Base-by-base conservation (phyloP, 1,139 yeast species). In the Yamadazyma dendronema region DNA sequence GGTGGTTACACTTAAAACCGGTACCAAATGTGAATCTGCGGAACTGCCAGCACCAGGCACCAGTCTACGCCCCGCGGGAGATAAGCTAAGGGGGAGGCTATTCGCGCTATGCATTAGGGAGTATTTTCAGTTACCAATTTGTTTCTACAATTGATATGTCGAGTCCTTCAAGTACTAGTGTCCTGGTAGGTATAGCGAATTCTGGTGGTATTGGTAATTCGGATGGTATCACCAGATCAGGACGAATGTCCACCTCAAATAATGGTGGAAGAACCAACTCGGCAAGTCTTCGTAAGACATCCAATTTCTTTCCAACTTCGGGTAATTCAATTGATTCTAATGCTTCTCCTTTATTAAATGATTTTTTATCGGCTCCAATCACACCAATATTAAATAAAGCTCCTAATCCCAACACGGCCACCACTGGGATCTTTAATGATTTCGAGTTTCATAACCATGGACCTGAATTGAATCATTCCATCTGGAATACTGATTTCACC, bases 221-320 rank as follows among this genome's bases (percentile, higher is more conserved):
- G n/a, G n/a, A n/a, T n/a, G n/a, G n/a, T n/a, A n/a, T n/a, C n/a
- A n/a, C n/a, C n/a, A n/a, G n/a, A n/a, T n/a, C n/a, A n/a, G n/a
- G n/a, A n/a, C n/a, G n/a, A n/a, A n/a, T n/a, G n/a, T n/a, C n/a
- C n/a, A n/a, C n/a, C n/a, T n/a, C n/a, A n/a, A n/a, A n/a, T n/a
- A n/a, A n/a, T n/a, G n/a, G n/a, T n/a, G n/a, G n/a, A n/a, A n/a
- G n/a, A n/a, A n/a, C n/a, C n/a, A n/a, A n/a, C n/a, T n/a, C n/a
- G n/a, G n/a, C n/a, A n/a, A 40, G 41, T 23, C 40, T 48, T 4
- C 36, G 53, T 24, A 49, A 49, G 30, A 49, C 52, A 3, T 48
- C 52, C 10, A 48, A 48, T 29, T 49, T 49, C 38, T 49, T 49
- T 37, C 53, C 52, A 13, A 17, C 34, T n/a, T 24, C 43, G 4